Base-by-base conservation (phyloP, 1,139 yeast species). In the Yamadazyma epiphylla region DNA sequence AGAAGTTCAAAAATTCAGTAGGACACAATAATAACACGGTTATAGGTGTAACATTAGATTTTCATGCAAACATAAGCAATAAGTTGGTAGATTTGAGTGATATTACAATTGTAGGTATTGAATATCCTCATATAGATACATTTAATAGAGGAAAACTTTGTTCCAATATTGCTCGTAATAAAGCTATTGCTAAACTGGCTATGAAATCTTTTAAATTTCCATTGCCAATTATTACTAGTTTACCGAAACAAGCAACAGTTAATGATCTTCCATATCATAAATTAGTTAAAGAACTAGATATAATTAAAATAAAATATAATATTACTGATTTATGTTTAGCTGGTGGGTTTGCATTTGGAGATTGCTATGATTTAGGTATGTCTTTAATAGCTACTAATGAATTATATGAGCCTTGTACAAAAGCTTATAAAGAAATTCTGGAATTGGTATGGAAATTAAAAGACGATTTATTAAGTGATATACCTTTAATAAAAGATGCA, bases 261-360 rank as follows among this genome's bases (percentile, higher is more conserved):
- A 26, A 26, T 5, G 25, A 25, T 22, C 23, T 32, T n/a, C 36
- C 36, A 3, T 29, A 32, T 23, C 23, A 25, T 14, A 27, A 15
- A 11, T 14, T 32, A 12, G 26, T 24, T 14, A 14, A 29, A 3
- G 5, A 14, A n/a, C 33, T 27, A 9, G 33, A 35, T 7, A n/a
- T 4, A 3, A 26, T 32, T 5, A 23, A 20, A 22, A n/a, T 4
- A 3, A 27, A 35, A 16, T 23, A 16, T 13, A 14, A 22, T 2
- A 24, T 35, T 2, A 14, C 15, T n/a, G 36, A 35, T 23, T 19
- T 35, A 13, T 23, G 24, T 6, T 25, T 35, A 5, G 22, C 36
- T 5, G 38, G 38, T 8, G 36, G 38, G 7, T 35, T 32, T 29
- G 36, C 36, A 2, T 35, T 29, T 29, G 38, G 38, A 3, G 38